Conservation (phyloP, 148 eudicot genomes). For the Chenopodium berlandieri region DNA sequence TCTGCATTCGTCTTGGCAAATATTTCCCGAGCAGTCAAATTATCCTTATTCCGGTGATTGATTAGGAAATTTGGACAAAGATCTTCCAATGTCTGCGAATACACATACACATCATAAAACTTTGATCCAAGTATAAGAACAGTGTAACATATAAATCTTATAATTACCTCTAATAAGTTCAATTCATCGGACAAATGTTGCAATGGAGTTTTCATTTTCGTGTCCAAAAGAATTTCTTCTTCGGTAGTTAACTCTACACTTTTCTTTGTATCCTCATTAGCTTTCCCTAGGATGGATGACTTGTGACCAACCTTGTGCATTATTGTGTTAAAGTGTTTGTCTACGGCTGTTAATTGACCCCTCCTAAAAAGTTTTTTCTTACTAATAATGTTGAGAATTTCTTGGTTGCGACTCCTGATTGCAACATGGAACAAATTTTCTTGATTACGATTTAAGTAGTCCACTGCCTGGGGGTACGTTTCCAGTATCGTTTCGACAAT, state of each 20-base stretch:
- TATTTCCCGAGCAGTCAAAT: slow-evolving; percentile 1
- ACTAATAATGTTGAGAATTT: too few species aligned
- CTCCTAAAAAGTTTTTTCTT: too few species aligned
- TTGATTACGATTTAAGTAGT: background rate
- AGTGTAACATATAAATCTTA: too few species aligned
- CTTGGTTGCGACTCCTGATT: background rate
- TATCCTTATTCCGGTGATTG: background rate
- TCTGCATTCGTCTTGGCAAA: slow-evolving; percentile 6
- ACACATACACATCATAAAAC: too few species aligned
- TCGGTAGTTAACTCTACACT: too few species aligned
- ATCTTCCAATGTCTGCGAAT: background rate
- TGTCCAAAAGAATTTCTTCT: background rate
- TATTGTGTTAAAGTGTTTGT: too few species aligned
- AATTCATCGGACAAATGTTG: slow-evolving; percentile 3
- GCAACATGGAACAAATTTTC: slow-evolving; percentile 13
- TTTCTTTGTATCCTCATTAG: too few species aligned
- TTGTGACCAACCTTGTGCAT: background rate
- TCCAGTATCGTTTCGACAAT: background rate
- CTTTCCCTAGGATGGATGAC: too few species aligned
- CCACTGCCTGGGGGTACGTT: slow-evolving; percentile 1
- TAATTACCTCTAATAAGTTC: background rate
- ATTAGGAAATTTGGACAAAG: background rate
- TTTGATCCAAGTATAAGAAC: too few species aligned
- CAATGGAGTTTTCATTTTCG: slow-evolving; percentile 11
- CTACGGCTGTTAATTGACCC: too few species aligned